These are phyloP conservation scores for Letharia columbiana DNA, from an alignment of 495 filamentous ascomycete genomes.

Conservation along the genomic window DNA sequence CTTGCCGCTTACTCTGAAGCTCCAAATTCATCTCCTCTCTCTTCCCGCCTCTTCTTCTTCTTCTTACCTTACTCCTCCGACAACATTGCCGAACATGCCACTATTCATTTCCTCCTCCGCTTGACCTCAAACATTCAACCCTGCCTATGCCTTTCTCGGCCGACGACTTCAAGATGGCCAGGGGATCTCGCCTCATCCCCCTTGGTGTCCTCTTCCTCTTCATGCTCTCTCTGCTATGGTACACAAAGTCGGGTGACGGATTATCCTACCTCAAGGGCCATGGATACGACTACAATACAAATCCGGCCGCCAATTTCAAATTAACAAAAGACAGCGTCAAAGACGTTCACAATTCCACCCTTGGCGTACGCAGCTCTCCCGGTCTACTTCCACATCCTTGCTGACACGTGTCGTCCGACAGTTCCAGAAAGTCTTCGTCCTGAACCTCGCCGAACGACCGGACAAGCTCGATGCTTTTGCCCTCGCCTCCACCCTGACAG, in stretches of 20 bases:
- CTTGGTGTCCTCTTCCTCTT: neutral
- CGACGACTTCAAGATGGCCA: neutral
- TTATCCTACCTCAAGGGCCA: neutral
- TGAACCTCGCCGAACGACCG: conserved; percentile 50
- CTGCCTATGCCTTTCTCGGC: neutral
- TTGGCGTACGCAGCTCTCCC: conserved; percentile 24
- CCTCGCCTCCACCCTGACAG: conserved; percentile 43
- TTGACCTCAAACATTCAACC: neutral
- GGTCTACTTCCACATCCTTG: conserved; percentile 8
- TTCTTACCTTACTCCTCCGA: neutral
- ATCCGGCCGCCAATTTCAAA: conserved; percentile 28
- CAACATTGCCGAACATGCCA: neutral
- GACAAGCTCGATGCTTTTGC: conserved; percentile 56
- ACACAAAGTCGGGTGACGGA: neutral
- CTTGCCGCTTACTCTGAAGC: neutral
- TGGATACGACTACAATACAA: neutral
- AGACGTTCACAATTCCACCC: conserved; percentile 24
- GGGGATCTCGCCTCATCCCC: conserved; percentile 1
- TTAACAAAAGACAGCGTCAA: conserved; percentile 27
- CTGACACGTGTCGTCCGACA: conserved; percentile 19
- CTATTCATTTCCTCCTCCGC: neutral
- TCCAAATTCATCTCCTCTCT: neutral
- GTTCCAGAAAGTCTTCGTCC: conserved; percentile 54
- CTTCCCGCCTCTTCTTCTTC: neutral
- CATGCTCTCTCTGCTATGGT: neutral